Evolutionary conservation across 108 stramenopile genomes (phyloP), one percentile per base, ranked within the genome.

Genomic region (Stephanodiscus minutulus): DNA sequence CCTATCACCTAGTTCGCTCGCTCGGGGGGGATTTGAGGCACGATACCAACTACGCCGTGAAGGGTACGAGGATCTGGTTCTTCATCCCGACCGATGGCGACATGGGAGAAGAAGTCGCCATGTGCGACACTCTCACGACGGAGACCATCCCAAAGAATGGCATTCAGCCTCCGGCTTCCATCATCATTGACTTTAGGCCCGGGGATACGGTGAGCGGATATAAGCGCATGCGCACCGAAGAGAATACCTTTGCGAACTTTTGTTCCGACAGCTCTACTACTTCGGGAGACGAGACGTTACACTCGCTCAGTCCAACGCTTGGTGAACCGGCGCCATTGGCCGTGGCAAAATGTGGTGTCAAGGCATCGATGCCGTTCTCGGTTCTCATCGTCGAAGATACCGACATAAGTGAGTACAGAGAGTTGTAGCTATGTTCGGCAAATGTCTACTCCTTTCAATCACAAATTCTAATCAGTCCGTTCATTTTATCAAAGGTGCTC

Each of bases 341-440:
- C 7, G 67, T 76, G 11, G 75, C 75, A 12, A 62, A 68, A 68
- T 68, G 74, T 44, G 81, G 81, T 15, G 66, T 82, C 52, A 72
- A 73, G 24, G 72, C 77, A 13, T 33, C 27, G 18, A 31, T 62
- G 44, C 66, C 68, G 41, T 65, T 72, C n/a, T 82, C 83, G 13
- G 76, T 79, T 10, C 76, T 86, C 21, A 33, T 86, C 31, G 86
- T 85, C 12, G 86, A 86, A 39, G 86, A 86, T 71, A 83, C 66
- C 31, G 77, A 79, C 9, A 77, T 82, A 28, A 85, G 85, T 61
- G 28, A 55, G 54, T 25, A 7, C 54, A 28, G 5, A 1, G 12
- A 25, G 1, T 28, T 33, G 31, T 4, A 33, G 31, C 31, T 55
- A 28, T 55, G 24, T 0, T 21, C 7, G 22, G 13, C 27, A 28